These are phyloP conservation scores for Ramichloridium luteum DNA, from an alignment of 2,329 filamentous ascomycete genomes.

Conservation along the genomic window DNA sequence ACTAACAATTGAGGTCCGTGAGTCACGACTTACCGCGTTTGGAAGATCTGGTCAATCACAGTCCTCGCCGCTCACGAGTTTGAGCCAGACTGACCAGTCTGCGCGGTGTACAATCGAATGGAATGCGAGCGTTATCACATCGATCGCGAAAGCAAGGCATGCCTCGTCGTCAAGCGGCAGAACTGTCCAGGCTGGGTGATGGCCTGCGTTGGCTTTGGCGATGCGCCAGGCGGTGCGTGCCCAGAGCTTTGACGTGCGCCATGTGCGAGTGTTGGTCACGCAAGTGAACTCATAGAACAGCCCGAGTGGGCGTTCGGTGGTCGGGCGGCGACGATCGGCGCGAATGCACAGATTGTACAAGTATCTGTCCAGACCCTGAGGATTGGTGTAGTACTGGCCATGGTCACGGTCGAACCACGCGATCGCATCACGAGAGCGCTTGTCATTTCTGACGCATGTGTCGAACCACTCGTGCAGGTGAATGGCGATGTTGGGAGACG, in stretches of 20 bases:
- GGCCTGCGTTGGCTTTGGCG: conserved; percentile 12
- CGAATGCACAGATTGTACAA: too few species aligned
- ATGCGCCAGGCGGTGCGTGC: conserved; percentile 16
- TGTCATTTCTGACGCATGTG: conserved; percentile 8
- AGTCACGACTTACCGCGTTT: too few species aligned
- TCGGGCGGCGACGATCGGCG: too few species aligned
- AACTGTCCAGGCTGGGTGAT: too few species aligned
- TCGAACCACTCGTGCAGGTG: conserved; percentile 16
- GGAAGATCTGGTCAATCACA: too few species aligned
- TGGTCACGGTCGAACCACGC: conserved; percentile 15
- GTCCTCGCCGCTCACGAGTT: conserved; percentile 5
- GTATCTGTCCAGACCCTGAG: too few species aligned
- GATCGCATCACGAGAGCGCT: conserved; percentile 6
- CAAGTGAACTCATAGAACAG: too few species aligned
- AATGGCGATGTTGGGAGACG: conserved; percentile 9
- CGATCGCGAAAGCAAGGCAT: conserved; percentile 14
- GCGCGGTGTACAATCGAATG: conserved; percentile 15
- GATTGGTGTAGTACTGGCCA: conserved; percentile 9
- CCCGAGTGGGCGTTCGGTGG: too few species aligned
- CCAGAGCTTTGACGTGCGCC: conserved; percentile 16
- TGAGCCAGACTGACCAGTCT: conserved; percentile 9
- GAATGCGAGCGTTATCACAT: conserved; percentile 16
- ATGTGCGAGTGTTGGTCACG: conserved; percentile 7
- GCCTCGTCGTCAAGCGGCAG: too few species aligned
- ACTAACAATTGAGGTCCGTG: too few species aligned